These are phyloP conservation scores for Diplodia intermedia DNA, from an alignment of 2,329 filamentous ascomycete species.

Conservation along the genomic window DNA sequence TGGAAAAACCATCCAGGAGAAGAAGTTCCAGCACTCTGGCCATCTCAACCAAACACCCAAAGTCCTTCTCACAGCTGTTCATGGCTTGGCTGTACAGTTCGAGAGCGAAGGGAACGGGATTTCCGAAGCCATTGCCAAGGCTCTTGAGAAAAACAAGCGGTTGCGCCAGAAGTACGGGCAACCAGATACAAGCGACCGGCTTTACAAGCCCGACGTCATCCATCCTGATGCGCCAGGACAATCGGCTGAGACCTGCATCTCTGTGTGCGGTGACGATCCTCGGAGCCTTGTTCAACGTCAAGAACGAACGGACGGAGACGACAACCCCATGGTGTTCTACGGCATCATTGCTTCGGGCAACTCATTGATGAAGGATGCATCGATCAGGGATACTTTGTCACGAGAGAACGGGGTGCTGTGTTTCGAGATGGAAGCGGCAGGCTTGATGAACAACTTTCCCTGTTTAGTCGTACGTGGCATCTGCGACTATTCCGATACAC, in stretches of 20 bases:
- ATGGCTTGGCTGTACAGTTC: not conserved
- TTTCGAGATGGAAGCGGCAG: conserved; percentile 34
- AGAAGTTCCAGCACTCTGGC: not conserved
- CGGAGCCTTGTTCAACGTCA: not conserved
- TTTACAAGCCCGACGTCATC: not conserved
- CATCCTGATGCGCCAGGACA: not conserved
- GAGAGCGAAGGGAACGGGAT: not conserved
- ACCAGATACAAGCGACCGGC: not conserved
- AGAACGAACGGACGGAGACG: not conserved
- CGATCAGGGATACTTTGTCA: conserved; percentile 13
- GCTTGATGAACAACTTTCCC: conserved; percentile 33
- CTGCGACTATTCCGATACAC: conserved; percentile 35
- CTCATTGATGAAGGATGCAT: conserved; percentile 36
- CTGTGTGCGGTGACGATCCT: not conserved
- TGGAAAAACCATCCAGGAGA: not conserved
- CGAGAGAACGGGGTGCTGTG: conserved; percentile 11
- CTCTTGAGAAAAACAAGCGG: not conserved
- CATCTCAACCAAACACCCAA: not conserved
- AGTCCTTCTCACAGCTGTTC: not conserved
- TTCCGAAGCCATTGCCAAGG: not conserved
- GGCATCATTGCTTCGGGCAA: conserved; percentile 40
- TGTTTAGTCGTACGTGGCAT: conserved; percentile 32
- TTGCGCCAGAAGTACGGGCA: not conserved
- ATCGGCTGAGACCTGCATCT: not conserved
- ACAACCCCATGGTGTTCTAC: conserved; percentile 34